A percentile compares a stretch with the other conserved stretches of the same genome.
Conservation (phyloP, 441 rosid species). For the Melastoma candidum region DNA sequence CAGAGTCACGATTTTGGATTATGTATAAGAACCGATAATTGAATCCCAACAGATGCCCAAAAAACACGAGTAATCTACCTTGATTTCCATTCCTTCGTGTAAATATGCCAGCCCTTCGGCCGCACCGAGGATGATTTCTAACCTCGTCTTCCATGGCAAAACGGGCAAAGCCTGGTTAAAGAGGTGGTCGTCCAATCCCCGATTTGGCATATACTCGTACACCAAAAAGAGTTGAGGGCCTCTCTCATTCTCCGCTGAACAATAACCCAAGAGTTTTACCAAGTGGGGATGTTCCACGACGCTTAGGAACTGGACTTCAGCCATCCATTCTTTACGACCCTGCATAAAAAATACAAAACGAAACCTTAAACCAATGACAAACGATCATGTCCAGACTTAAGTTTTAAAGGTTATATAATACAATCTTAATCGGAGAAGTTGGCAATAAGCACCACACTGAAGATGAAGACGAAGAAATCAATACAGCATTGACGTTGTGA, state of each 20-base stretch:
- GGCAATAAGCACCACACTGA: no score
- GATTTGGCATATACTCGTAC: conserved; percentile 35
- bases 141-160: conserved; percentile 31
- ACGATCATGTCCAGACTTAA: not conserved
- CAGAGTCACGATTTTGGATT: not conserved
- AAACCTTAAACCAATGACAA: conserved; percentile 7
- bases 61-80: conserved; percentile 22
- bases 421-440: no score
- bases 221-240: conserved; percentile 31
- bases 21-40: not conserved
- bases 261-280: conserved; percentile 45
- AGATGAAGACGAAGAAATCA: no score
- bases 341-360: conserved; percentile 10
- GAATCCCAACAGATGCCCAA: not conserved
- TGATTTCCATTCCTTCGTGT: conserved; percentile 35
- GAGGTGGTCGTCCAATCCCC: conserved; percentile 39
- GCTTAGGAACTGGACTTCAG: conserved; percentile 49
- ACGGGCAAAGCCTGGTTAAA: conserved; percentile 17
- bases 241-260: conserved; percentile 25
- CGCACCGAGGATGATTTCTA: conserved; percentile 41
- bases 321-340: conserved; percentile 55
- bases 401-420: no score
- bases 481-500: no score
- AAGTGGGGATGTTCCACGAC: conserved; percentile 39
- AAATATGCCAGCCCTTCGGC: conserved; percentile 55